Conservation (phyloP, 805 yeast species). For the Ogataea paradorogensis region DNA sequence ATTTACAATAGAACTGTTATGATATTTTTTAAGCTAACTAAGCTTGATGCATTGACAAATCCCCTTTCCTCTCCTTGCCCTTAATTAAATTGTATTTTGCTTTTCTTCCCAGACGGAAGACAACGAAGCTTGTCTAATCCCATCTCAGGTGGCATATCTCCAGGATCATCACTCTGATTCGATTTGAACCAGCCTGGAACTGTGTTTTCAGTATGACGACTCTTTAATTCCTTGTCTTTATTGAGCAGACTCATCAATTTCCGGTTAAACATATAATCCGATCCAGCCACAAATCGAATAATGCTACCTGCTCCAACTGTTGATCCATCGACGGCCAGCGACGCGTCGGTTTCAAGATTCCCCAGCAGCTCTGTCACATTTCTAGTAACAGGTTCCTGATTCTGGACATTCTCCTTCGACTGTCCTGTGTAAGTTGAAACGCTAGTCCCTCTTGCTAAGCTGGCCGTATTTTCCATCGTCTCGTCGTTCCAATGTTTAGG, state of each 20-base stretch:
- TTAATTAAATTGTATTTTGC: slow-evolving; percentile 10
- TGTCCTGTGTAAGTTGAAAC: neutral
- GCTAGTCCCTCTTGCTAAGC: neutral
- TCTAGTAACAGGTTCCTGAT: neutral
- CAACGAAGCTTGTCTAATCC: slow-evolving; percentile 15
- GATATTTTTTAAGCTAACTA: too few relatives aligned
- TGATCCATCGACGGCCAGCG: slow-evolving; percentile 6
- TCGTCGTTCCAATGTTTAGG: slow-evolving; percentile 8
- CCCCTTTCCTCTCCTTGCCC: neutral
- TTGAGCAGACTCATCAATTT: slow-evolving; percentile 16
- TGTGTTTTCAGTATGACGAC: neutral
- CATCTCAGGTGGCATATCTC: neutral
- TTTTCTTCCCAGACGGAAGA: slow-evolving; percentile 13
- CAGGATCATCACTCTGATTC: neutral
- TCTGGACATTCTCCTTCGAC: neutral
- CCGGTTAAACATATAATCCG: slow-evolving; percentile 17
- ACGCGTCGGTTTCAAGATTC: slow-evolving; percentile 3
- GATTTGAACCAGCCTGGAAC: slow-evolving; percentile 1
- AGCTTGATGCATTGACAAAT: neutral
- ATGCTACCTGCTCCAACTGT: slow-evolving; percentile 3
- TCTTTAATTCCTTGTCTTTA: slow-evolving; percentile 4
- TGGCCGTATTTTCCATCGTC: neutral
- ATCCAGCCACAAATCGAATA: slow-evolving; percentile 17
- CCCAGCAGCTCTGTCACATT: slow-evolving; percentile 1
- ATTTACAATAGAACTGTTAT: too few relatives aligned